These are phyloP conservation scores for Geoglossum cookeanum DNA, from an alignment of 2,329 filamentous ascomycete species.

Conservation along the genomic window DNA sequence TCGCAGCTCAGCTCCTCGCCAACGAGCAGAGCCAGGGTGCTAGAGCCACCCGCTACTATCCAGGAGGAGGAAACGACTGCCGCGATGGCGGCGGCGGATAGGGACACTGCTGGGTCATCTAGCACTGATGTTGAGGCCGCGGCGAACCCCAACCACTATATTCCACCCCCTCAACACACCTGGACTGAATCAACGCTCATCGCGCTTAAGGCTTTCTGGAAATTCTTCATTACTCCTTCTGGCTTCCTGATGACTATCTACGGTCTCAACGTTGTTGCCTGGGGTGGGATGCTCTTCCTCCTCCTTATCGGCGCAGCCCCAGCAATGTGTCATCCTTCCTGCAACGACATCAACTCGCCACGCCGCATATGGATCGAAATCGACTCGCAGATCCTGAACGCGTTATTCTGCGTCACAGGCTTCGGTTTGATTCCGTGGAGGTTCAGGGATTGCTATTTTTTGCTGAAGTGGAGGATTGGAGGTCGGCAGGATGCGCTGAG, in stretches of 20 bases:
- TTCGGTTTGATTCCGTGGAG: conserved; percentile 76
- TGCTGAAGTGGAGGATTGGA: conserved; percentile 42
- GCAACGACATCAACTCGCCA: conserved; percentile 54
- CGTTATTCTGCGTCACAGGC: conserved; percentile 69
- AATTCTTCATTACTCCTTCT: conserved; percentile 53
- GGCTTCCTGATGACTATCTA: conserved; percentile 66
- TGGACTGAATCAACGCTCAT: conserved; percentile 39
- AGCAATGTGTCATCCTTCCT: conserved; percentile 35
- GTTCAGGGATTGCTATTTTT: conserved; percentile 58
- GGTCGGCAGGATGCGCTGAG: conserved; percentile 39
- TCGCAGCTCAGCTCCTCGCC: neutral
- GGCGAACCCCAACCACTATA: conserved; percentile 36
- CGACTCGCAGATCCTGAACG: conserved; percentile 67
- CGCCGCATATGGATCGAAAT: conserved; percentile 73
- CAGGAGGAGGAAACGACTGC: neutral
- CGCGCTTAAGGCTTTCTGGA: conserved; percentile 43
- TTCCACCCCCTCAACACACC: conserved; percentile 38
- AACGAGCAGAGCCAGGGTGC: neutral
- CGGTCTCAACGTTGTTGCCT: conserved; percentile 64
- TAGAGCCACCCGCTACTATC: neutral
- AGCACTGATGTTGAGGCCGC: neutral
- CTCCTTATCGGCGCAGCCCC: conserved; percentile 55
- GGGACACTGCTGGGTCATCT: neutral
- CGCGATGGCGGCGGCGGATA: neutral
- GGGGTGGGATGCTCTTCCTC: conserved; percentile 82